phyloP scores from a whole-genome alignment of 306 rosid species.

The Trifolium repens region DNA sequence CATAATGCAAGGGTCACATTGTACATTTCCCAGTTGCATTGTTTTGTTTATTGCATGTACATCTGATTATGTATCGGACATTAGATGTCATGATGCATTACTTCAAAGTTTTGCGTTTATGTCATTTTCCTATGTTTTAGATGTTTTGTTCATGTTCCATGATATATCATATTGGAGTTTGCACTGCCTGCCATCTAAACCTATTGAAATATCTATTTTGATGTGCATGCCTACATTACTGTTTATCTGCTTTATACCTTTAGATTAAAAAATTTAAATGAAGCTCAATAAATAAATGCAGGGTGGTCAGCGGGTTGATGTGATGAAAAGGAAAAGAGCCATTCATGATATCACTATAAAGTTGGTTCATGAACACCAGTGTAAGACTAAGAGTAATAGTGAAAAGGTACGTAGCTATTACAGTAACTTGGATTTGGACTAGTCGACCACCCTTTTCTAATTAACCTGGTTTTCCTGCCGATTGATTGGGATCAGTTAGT shows the following conservation, averaged over 20 bases:
- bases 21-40: conserved; percentile 4
- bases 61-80: conserved; percentile 15
- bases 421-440: conserved; percentile 30
- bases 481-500: conserved; percentile 23
- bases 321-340: conserved; percentile 94
- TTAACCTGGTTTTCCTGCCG: background rate
- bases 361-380: conserved; percentile 60
- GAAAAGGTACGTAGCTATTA: conserved; percentile 56
- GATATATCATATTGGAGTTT: conserved; percentile 24
- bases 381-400: conserved; percentile 45
- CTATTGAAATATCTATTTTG: conserved; percentile 18
- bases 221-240: conserved; percentile 21
- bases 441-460: background rate
- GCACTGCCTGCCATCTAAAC: background rate
- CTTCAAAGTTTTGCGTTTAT: conserved; percentile 21
- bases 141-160: conserved; percentile 25
- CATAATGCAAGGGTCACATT: background rate
- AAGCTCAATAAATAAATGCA: conserved; percentile 47
- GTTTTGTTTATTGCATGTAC: background rate
- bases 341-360: conserved; percentile 78
- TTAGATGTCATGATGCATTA: conserved; percentile 20
- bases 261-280: conserved; percentile 24
- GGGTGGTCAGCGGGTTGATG: conserved; percentile 89
- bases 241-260: conserved; percentile 26
- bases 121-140: background rate